These are phyloP conservation scores for Pyronema domesticum DNA, from an alignment of 495 filamentous ascomycete species.

Conservation along the genomic window DNA sequence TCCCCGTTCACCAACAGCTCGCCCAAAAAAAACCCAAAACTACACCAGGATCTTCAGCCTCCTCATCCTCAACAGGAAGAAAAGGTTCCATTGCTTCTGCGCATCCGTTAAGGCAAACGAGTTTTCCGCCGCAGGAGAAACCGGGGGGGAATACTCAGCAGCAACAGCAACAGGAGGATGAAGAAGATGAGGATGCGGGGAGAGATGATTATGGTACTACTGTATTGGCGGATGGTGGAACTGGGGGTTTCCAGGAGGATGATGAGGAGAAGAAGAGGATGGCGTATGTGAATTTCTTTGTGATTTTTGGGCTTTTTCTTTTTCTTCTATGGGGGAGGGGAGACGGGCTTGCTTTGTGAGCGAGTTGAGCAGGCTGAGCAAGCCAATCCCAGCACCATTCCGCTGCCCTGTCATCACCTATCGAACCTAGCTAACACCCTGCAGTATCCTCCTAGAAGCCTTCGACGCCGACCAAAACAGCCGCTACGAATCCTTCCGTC, in stretches of 20 bases:
- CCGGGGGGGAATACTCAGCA: slow-evolving; percentile 25
- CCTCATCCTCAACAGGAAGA: slow-evolving; percentile 1
- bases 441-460: slow-evolving; percentile 43
- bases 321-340: too few species aligned
- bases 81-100: background rate
- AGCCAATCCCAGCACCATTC: too few species aligned
- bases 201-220: slow-evolving; percentile 41
- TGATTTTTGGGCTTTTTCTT: too few species aligned
- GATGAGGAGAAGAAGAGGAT: slow-evolving; percentile 44
- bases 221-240: slow-evolving; percentile 29
- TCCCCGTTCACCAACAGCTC: slow-evolving; percentile 7
- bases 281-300: slow-evolving; percentile 7
- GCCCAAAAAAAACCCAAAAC: slow-evolving; percentile 20
- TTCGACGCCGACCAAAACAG: slow-evolving; percentile 42
- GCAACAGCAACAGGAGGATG: slow-evolving; percentile 14
- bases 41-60: slow-evolving; percentile 10
- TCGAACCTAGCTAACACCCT: background rate
- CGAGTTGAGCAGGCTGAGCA: too few species aligned
- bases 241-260: slow-evolving; percentile 35
- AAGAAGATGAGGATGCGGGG: slow-evolving; percentile 43
- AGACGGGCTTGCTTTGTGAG: too few species aligned
- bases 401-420: too few species aligned
- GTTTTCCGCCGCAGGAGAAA: slow-evolving; percentile 25
- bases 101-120: background rate
- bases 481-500: slow-evolving; percentile 48